Evolutionary conservation across 2,329 filamentous ascomycete genomes (phyloP).

Genomic region (Amauroascus niger): DNA sequence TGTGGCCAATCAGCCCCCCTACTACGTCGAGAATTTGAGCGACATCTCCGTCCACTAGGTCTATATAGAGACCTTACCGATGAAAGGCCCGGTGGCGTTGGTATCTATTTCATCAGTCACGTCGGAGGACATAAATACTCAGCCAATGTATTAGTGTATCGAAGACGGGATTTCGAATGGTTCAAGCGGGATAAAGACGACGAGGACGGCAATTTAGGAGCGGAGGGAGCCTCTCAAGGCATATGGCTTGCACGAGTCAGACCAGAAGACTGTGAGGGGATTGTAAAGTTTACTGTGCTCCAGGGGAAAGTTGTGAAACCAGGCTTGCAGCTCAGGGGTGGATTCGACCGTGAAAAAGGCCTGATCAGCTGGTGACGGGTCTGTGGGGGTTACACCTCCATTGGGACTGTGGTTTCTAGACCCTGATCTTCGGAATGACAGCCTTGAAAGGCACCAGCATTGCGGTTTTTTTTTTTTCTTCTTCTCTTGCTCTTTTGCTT

Average conservation of each 20-base stretch:
- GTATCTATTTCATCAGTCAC: conserved; percentile 92
- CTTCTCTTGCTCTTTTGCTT: neutral
- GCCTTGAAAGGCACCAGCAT: neutral
- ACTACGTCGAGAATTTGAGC: conserved; percentile 76
- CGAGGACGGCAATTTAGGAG: conserved; percentile 24
- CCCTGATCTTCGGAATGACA: neutral
- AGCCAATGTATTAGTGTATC: conserved; percentile 89
- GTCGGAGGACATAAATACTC: conserved; percentile 95
- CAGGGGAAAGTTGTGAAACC: conserved; percentile 94
- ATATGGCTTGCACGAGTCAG: conserved; percentile 81
- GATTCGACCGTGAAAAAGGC: conserved; percentile 74
- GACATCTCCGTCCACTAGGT: conserved; percentile 74
- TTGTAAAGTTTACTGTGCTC: conserved; percentile 78
- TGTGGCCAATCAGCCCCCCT: conserved; percentile 91
- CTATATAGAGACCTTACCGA: conserved; percentile 82
- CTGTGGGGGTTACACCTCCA: neutral
- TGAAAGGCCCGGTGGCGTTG: conserved; percentile 79
- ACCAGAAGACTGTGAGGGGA: conserved; percentile 87
- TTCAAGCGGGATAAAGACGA: conserved; percentile 20
- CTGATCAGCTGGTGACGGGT: conserved; percentile 68
- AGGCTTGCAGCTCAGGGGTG: conserved; percentile 70
- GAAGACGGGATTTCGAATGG: conserved; percentile 44
- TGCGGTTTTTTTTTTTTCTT: neutral
- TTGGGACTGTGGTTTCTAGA: neutral
- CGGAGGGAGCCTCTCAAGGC: conserved; percentile 64